phyloP scores from a whole-genome alignment of 2,329 filamentous ascomycete genomes.

The Claviceps lovelessii region DNA sequence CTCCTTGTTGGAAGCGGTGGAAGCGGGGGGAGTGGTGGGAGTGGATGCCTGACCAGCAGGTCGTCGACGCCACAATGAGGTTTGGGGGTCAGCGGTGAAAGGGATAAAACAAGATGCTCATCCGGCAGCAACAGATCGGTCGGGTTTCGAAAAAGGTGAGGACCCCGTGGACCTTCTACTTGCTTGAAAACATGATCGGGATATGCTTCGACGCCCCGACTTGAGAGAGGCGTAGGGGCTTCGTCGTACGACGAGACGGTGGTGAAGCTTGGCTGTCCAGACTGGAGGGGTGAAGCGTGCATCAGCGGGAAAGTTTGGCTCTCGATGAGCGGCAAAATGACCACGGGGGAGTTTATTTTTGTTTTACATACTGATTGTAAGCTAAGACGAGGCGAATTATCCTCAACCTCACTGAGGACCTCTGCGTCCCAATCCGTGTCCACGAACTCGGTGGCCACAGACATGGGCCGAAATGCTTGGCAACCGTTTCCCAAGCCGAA shows the following conservation, averaged over 20 bases:
- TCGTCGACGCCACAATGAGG: constrained; percentile 26
- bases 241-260: constrained; percentile 83
- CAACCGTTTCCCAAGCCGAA: constrained; percentile 42
- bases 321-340: not conserved
- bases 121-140: constrained; percentile 30
- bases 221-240: constrained; percentile 59
- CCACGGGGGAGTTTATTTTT: not conserved
- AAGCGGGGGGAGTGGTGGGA: constrained; percentile 7
- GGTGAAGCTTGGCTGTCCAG: constrained; percentile 61
- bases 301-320: constrained; percentile 1
- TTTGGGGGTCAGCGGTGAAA: constrained; percentile 62
- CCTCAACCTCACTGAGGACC: constrained; percentile 40
- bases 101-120: constrained; percentile 42
- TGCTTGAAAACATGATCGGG: constrained; percentile 48
- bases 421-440: constrained; percentile 60
- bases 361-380: constrained; percentile 51
- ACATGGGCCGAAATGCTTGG: constrained; percentile 42
- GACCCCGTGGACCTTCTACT: constrained; percentile 68
- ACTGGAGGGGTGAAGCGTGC: constrained; percentile 27
- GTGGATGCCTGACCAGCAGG: constrained; percentile 12
- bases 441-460: constrained; percentile 62
- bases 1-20: constrained; percentile 10
- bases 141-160: constrained; percentile 71
- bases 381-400: constrained; percentile 53
- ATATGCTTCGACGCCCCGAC: constrained; percentile 43